Evolutionary conservation across 169 alveolate genomes (phyloP).

Genomic region (Cyclospora cayetanensis): DNA sequence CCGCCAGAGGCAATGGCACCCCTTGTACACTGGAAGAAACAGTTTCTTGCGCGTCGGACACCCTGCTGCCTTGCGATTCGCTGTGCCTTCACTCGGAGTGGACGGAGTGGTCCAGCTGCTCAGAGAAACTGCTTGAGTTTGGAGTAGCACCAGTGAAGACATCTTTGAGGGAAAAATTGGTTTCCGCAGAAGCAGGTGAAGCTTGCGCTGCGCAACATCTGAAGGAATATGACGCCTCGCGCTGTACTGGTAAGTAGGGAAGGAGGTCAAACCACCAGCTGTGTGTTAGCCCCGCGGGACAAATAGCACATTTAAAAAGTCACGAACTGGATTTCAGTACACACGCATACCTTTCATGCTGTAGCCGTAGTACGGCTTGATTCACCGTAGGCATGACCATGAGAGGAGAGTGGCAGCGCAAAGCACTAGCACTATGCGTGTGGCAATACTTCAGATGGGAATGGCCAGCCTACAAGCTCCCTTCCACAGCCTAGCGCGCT

Average conservation of each 20-base stretch:
- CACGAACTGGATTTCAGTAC: background rate
- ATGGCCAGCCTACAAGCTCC: background rate
- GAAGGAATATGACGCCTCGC: constrained; percentile 52
- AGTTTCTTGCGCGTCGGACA: constrained; percentile 25
- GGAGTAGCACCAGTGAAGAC: constrained; percentile 53
- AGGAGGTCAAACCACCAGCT: background rate
- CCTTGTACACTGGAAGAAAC: constrained; percentile 46
- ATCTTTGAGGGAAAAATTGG: constrained; percentile 40
- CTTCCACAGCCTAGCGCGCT: constrained; percentile 23
- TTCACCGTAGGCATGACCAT: too few relatives aligned
- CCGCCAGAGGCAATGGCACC: constrained; percentile 61
- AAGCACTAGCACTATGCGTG: background rate
- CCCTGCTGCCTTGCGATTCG: constrained; percentile 34
- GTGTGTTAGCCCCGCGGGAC: background rate
- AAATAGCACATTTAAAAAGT: too few relatives aligned
- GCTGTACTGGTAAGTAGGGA: constrained; percentile 26
- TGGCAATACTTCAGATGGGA: background rate
- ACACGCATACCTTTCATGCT: background rate
- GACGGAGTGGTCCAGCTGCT: constrained; percentile 59
- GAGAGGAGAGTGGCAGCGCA: background rate
- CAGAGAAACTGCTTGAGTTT: constrained; percentile 50
- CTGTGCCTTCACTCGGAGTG: constrained; percentile 56
- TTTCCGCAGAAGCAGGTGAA: constrained; percentile 44
- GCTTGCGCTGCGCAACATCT: constrained; percentile 32
- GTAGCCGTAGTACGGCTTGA: background rate